These are phyloP conservation scores for Rhododendron henanense DNA, from an alignment of 148 eudicot species.

Conservation along the genomic window DNA sequence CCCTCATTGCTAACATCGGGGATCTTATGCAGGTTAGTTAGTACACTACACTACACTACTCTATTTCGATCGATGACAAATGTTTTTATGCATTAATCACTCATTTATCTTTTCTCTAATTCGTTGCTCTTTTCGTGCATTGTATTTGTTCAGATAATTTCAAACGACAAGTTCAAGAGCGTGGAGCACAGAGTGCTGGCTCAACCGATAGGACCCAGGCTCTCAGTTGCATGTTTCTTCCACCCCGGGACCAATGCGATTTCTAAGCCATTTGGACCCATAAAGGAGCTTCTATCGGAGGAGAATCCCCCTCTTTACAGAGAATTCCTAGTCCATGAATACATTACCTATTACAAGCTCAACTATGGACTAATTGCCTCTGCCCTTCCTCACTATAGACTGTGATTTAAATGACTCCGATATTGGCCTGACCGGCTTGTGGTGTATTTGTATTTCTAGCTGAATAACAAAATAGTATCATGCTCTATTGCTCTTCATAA, in stretches of 20 bases:
- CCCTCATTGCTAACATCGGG: conserved; percentile 39
- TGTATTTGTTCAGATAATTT: conserved; percentile 23
- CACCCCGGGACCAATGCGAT: conserved; percentile 12
- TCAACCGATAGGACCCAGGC: conserved; percentile 34
- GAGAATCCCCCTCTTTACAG: conserved; percentile 32
- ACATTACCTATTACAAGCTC: background rate
- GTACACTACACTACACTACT: background rate
- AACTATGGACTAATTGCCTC: background rate
- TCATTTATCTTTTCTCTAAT: background rate
- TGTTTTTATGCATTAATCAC: background rate
- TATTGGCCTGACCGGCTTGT: background rate
- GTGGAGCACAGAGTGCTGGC: conserved; percentile 53
- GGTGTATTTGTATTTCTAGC: background rate
- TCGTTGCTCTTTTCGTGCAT: background rate
- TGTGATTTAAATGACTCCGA: background rate
- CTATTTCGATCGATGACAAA: too few species aligned
- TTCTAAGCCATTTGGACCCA: conserved; percentile 30
- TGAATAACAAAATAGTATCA: background rate
- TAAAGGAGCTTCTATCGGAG: conserved; percentile 33
- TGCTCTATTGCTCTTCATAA: background rate
- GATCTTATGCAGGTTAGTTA: conserved; percentile 47
- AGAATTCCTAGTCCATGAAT: conserved; percentile 15
- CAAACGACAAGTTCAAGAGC: conserved; percentile 33
- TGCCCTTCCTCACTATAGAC: conserved; percentile 16
- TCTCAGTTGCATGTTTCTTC: conserved; percentile 50